These are phyloP conservation scores for Haematococcus lacustris DNA, from an alignment of 139 green algal species.

Conservation along the genomic window DNA sequence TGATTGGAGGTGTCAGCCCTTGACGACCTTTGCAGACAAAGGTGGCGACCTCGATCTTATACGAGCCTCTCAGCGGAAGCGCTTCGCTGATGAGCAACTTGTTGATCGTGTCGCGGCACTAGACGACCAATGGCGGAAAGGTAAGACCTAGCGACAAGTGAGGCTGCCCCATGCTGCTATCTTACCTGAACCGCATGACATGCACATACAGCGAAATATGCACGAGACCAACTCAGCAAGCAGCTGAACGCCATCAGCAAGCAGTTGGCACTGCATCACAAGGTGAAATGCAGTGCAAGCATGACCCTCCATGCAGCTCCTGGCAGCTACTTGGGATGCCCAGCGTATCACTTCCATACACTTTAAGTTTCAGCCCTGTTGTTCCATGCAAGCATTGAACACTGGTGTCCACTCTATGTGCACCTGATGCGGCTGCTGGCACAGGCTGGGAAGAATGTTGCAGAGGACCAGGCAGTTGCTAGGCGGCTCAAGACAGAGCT, in stretches of 20 bases:
- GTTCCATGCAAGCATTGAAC: neutral
- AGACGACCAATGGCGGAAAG: conserved; percentile 73
- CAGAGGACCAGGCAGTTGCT: conserved; percentile 59
- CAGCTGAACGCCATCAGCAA: conserved; percentile 87
- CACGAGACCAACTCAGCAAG: conserved; percentile 70
- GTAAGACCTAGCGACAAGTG: conserved; percentile 12
- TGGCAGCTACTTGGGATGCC: too few relatives aligned
- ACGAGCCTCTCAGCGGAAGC: conserved; percentile 72
- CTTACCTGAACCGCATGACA: neutral
- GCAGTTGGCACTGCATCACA: conserved; percentile 59
- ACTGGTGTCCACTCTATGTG: neutral
- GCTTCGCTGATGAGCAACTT: conserved; percentile 64
- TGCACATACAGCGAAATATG: conserved; percentile 44
- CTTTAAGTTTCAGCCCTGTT: neutral
- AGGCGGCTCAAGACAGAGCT: conserved; percentile 65
- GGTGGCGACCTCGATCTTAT: conserved; percentile 84
- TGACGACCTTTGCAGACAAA: conserved; percentile 54
- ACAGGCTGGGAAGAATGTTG: neutral
- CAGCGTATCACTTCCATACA: neutral
- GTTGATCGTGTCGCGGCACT: conserved; percentile 87
- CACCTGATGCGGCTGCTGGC: neutral
- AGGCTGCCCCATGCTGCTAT: neutral
- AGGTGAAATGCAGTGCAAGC: conserved; percentile 31
- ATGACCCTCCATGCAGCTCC: neutral
- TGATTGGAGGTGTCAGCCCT: neutral